A percentile compares a stretch with the other conserved stretches of the same genome.
These are phyloP conservation scores for Pilasporangium apinafurcum DNA, from an alignment of 352 stramenopile genomes.

Conservation along the genomic window DNA sequence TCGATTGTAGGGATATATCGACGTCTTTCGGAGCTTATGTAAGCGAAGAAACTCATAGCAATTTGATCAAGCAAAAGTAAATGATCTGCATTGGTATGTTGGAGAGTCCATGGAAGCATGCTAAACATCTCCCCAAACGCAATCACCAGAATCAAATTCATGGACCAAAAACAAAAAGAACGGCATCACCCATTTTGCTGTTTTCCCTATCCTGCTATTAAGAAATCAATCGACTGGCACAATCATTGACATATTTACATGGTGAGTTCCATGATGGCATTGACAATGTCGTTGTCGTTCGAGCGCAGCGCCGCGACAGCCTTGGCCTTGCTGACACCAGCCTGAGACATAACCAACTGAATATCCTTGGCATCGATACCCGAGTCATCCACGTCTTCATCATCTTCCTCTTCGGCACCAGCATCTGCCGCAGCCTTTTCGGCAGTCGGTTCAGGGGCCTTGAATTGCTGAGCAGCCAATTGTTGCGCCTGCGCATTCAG, in stretches of 20 bases:
- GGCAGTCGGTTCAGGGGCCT: slow-evolving; percentile 39
- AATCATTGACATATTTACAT: slow-evolving; percentile 75
- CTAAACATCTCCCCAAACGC: too few relatives aligned
- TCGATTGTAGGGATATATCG: too few relatives aligned
- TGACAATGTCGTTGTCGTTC: slow-evolving; percentile 99
- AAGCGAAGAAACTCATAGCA: too few relatives aligned
- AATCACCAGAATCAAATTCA: too few relatives aligned
- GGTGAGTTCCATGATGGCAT: slow-evolving; percentile 99
- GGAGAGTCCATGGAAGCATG: too few relatives aligned
- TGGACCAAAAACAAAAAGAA: too few relatives aligned
- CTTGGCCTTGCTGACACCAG: slow-evolving; percentile 91
- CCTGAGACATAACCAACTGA: slow-evolving; percentile 96
- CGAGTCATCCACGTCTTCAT: slow-evolving; percentile 92
- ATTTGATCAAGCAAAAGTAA: too few relatives aligned
- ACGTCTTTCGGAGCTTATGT: too few relatives aligned
- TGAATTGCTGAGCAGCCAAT: slow-evolving; percentile 91
- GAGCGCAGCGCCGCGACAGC: slow-evolving; percentile 96
- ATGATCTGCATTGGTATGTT: too few relatives aligned
- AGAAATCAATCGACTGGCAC: too few relatives aligned
- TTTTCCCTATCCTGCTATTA: too few relatives aligned
- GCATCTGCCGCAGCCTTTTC: slow-evolving; percentile 24
- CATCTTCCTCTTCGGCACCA: slow-evolving; percentile 73
- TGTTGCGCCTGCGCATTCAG: slow-evolving; percentile 84
- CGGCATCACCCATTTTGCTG: too few relatives aligned
- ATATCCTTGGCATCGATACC: slow-evolving; percentile 99